A percentile compares a stretch with the other conserved stretches of the same genome.
Evolutionary conservation across 176 grass and related monocot genomes (phyloP).

Genomic region (Otatea glauca): DNA sequence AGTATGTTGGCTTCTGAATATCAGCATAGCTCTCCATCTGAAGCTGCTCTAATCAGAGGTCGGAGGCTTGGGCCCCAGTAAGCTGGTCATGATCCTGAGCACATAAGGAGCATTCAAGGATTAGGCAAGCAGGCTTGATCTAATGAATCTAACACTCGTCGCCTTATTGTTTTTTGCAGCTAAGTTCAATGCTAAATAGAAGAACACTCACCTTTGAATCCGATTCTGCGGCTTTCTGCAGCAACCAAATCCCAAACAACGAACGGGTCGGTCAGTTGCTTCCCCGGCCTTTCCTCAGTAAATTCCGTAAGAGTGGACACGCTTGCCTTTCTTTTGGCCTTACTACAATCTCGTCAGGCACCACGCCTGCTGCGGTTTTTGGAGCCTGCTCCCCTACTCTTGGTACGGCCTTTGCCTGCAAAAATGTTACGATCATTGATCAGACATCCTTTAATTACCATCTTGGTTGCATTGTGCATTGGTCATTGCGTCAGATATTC

Average conservation of each 20-base stretch:
- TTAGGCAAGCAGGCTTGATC: not conserved
- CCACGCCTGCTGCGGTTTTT: not conserved
- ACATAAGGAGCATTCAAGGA: not conserved
- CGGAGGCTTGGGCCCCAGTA: not conserved
- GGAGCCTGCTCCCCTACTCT: constrained; percentile 30
- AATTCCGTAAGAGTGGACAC: constrained; percentile 57
- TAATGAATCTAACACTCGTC: not conserved
- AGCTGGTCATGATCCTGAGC: not conserved
- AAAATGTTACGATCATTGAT: not conserved
- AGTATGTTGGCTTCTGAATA: constrained; percentile 23
- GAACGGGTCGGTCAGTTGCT: constrained; percentile 54
- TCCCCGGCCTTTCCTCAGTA: constrained; percentile 53
- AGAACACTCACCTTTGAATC: constrained; percentile 48
- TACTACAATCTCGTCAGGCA: not conserved
- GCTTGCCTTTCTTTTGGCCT: constrained; percentile 65
- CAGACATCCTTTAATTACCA: not conserved
- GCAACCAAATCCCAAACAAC: not conserved
- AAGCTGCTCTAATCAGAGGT: constrained; percentile 16
- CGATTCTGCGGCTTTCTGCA: constrained; percentile 60
- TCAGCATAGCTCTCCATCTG: not conserved
- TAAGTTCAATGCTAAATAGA: not conserved
- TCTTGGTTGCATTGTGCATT: not conserved
- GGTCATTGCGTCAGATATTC: not conserved
- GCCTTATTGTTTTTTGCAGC: not conserved
- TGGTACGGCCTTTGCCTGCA: constrained; percentile 40